Evolutionary conservation across 2,329 filamentous ascomycete species (phyloP), one percentile per base, ranked within the genome.

Genomic region (Zymoseptoria crescenta): DNA sequence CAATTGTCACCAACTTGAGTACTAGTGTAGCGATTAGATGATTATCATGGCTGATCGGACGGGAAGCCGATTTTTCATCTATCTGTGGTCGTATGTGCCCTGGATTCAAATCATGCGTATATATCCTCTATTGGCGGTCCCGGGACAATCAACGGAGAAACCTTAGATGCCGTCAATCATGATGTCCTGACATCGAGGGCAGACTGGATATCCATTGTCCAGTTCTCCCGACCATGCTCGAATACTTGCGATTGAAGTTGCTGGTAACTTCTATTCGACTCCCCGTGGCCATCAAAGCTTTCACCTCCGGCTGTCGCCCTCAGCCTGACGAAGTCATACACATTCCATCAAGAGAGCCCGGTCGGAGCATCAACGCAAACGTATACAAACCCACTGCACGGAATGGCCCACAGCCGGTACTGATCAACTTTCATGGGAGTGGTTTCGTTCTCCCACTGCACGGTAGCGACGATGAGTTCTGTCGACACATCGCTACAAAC

Each of bases 391-490:
- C 62, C 8, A 35, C 41, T 3, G 29, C 49, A 19, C n/a, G 58
- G 6, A 24, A 53, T 27, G 53, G 24, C 1, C 59, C 60, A 45
- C 57, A 52, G 19, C 73, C 72, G 0, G 65, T 73, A 21, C 59
- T 74, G 8, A 52, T 74, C 49, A 74, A 74, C 60, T 70, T 70
- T 63, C 70, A 71, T 61, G 72, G 72, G 58, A 67, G 63, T 56
- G 72, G 73, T 48, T 74, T 72, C 61, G 60, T 72, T 19, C 52
- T 74, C 30, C 64, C 70, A 1, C 60, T 72, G n/a, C 70, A 76
- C 49, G 76, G 76, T 51, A 69, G 63, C 61, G 76, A 79, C 59
- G 69, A 74, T 35, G 55, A 61, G 5, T 79, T 73, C 64, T 77
- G 74, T 57, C 67, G 68, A 7, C 67, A 62, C 24, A 57, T 78